phyloP scores from a whole-genome alignment of 805 yeast genomes.

The Starmerella riodocensis region DNA sequence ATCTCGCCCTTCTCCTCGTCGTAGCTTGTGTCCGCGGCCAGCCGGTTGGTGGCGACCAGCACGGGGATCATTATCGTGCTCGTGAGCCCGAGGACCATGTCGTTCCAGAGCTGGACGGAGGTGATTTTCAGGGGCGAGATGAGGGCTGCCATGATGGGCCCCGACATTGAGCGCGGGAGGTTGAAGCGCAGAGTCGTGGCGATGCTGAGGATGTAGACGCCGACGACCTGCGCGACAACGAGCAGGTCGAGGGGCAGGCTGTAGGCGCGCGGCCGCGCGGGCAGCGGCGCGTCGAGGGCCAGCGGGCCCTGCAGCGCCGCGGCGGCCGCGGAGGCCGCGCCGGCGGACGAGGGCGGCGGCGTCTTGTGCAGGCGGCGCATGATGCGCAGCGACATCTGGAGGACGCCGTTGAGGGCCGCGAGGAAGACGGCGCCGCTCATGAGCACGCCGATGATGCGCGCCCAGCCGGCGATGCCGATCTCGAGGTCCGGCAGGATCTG shows the following conservation, averaged over 20 bases:
- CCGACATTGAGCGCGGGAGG: conserved; percentile 30
- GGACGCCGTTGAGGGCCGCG: conserved; percentile 29
- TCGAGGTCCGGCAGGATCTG: conserved; percentile 6
- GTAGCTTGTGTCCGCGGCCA: conserved; percentile 8
- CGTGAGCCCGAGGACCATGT: conserved; percentile 26
- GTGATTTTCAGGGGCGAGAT: conserved; percentile 30
- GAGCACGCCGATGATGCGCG: conserved; percentile 31
- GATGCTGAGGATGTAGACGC: conserved; percentile 31
- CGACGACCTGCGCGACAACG: conserved; percentile 28
- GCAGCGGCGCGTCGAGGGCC: background rate
- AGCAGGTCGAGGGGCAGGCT: conserved; percentile 20
- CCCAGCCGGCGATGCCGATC: conserved; percentile 26
- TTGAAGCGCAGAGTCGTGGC: conserved; percentile 31
- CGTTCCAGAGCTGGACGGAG: conserved; percentile 31
- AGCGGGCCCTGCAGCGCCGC: background rate
- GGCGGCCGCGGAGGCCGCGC: background rate
- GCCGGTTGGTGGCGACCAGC: conserved; percentile 11
- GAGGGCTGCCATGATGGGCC: conserved; percentile 31
- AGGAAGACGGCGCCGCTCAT: conserved; percentile 30
- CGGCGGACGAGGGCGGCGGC: background rate
- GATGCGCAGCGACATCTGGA: conserved; percentile 17
- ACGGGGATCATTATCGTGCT: conserved; percentile 24
- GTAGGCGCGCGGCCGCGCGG: background rate
- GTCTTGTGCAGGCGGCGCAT: conserved; percentile 12
- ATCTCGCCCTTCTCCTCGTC: conserved; percentile 20